Base-by-base conservation (phyloP, 1,139 yeast genomes). In the Nakaseomyces uthaithaninus region DNA sequence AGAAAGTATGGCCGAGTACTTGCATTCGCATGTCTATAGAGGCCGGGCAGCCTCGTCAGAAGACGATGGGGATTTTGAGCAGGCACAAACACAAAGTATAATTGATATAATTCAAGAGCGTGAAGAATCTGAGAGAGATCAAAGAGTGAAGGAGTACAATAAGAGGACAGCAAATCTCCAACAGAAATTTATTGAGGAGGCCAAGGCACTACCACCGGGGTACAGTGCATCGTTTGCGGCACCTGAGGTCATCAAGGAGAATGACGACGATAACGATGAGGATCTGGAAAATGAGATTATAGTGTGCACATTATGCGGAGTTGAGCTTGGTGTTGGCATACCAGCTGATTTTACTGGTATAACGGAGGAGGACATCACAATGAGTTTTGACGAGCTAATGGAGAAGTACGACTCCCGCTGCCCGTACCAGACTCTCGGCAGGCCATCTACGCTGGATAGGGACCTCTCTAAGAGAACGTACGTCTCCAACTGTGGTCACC, bases 401-500 rank as follows among this genome's bases (percentile, higher is more conserved):
- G 63, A 55, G 31, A 50, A 55, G 40, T 59, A 57, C 40, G 59
- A 54, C 14, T 64, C 72, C 12, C 67, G 56, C 26, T 83, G 87
- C 1, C 91, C 91, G 1, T 82, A 81, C 72, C 79, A 76, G 50
- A 74, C 80, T 39, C 52, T 66, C 12, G 55, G 62, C 19, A 65
- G 67, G 26, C 64, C 79, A 11, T 70, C 80, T 0, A 69, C 66
- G 7, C 67, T 67, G 1, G 94, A 84, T 52, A 57, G 65, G 25
- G 80, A 74, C 40, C 64, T 84, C 25, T 79, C 91, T 1, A 77
- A 71, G 53, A 69, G 91, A 45, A 74, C 82, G 4, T 86, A 80
- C 55, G 71, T 74, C 22, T 72, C 89, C 0, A 55, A 57, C 10
- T 87, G 96, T 65, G 95, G 95, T 0, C 96, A 87, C 63, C 72